Conservation (phyloP, 2,329 filamentous ascomycete species). For the Calonectria multiphialidica region DNA sequence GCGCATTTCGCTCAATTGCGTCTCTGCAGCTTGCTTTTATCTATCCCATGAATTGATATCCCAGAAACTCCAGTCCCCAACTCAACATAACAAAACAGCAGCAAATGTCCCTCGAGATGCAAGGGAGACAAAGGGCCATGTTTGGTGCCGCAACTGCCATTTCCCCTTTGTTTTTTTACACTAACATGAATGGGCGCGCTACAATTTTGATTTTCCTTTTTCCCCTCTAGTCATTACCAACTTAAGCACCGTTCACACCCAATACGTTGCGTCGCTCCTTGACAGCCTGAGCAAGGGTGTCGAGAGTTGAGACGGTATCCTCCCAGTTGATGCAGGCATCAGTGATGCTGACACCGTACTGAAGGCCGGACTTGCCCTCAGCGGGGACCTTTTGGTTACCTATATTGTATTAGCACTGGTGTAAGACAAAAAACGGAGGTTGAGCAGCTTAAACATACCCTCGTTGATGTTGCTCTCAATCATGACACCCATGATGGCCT, state of each 20-base stretch:
- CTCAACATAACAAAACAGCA: constrained; percentile 2
- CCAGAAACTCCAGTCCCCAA: constrained; percentile 41
- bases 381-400: constrained; percentile 91
- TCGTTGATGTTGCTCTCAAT: constrained; percentile 98
- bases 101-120: background rate
- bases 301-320: constrained; percentile 84
- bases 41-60: constrained; percentile 38
- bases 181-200: background rate
- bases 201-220: background rate
- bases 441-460: constrained; percentile 64
- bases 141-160: background rate
- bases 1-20: constrained; percentile 19
- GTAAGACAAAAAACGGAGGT: background rate
- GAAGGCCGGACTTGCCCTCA: constrained; percentile 85
- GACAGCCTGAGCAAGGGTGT: constrained; percentile 83
- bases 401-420: constrained; percentile 42
- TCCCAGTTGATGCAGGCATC: constrained; percentile 98
- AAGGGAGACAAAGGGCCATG: constrained; percentile 6
- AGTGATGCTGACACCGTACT: constrained; percentile 96
- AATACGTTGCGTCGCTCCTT: constrained; percentile 63
- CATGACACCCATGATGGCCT: constrained; percentile 96
- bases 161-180: background rate
- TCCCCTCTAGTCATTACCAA: background rate
- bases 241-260: constrained; percentile 39
- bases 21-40: constrained; percentile 34